Evolutionary conservation across 139 green algal genomes (phyloP).

Genomic region (Marvania coccoides): DNA sequence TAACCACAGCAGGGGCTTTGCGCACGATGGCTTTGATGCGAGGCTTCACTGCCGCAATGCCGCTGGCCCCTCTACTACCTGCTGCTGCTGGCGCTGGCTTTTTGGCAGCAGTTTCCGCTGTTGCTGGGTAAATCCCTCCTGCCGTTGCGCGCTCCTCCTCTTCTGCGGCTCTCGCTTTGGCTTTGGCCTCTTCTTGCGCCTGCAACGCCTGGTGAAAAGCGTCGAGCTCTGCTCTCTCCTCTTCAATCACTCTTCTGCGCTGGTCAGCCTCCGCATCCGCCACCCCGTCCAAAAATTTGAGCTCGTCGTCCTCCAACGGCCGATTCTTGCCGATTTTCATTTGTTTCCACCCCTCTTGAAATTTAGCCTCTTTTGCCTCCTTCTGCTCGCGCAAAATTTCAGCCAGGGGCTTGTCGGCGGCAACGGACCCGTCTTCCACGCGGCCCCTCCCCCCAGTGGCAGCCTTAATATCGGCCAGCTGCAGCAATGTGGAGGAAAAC

Average conservation of each 20-base stretch:
- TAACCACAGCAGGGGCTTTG: too few species aligned
- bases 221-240: constrained; percentile 50
- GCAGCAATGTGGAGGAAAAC: background rate
- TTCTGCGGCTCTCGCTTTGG: background rate
- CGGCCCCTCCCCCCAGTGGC: constrained; percentile 18
- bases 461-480: constrained; percentile 53
- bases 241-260: constrained; percentile 3
- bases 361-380: constrained; percentile 65
- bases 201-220: constrained; percentile 40
- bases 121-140: background rate
- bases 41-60: too few species aligned
- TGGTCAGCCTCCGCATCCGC: constrained; percentile 20
- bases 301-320: constrained; percentile 74
- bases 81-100: background rate
- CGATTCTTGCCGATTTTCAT: constrained; percentile 85
- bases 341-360: constrained; percentile 62
- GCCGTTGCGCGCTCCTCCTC: background rate
- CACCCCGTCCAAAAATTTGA: constrained; percentile 61
- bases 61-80: background rate
- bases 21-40: too few species aligned
- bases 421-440: constrained; percentile 44
- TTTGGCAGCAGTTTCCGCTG: background rate
- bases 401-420: constrained; percentile 53
- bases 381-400: constrained; percentile 60
- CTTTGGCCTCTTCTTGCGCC: background rate